These are phyloP conservation scores for Schwanniomyces etchellsii DNA, from an alignment of 1,139 yeast species.

Conservation along the genomic window DNA sequence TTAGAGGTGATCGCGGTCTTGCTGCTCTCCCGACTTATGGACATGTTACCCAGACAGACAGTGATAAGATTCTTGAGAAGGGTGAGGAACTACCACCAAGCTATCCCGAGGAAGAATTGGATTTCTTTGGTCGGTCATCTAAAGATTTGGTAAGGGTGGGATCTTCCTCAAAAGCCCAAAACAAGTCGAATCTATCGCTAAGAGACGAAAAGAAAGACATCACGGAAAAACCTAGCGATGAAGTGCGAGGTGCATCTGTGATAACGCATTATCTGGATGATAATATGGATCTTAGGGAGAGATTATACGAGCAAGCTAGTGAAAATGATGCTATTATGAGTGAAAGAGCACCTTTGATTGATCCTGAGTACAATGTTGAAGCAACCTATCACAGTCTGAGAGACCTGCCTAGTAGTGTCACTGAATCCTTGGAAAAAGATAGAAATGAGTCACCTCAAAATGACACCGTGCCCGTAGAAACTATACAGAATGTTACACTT, in stretches of 20 bases:
- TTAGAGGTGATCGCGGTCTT: slow-evolving; percentile 40
- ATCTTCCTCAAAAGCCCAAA: slow-evolving; percentile 17
- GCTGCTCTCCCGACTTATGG: slow-evolving; percentile 38
- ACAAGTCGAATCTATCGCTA: slow-evolving; percentile 4
- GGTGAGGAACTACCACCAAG: slow-evolving; percentile 73
- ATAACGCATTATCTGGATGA: slow-evolving; percentile 36
- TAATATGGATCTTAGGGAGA: slow-evolving; percentile 32
- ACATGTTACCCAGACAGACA: slow-evolving; percentile 14
- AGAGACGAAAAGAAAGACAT: background rate
- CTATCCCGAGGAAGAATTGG: slow-evolving; percentile 58
- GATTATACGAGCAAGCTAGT: slow-evolving; percentile 29
- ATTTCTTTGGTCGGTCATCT: slow-evolving; percentile 52
- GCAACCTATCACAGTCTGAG: too few relatives aligned
- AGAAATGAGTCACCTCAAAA: background rate
- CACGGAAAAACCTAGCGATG: slow-evolving; percentile 2
- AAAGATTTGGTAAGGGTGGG: slow-evolving; percentile 15
- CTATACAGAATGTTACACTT: too few relatives aligned
- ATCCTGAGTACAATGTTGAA: slow-evolving; percentile 1
- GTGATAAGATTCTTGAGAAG: slow-evolving; percentile 54
- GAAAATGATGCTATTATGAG: slow-evolving; percentile 6
- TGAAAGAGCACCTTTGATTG: slow-evolving; percentile 9
- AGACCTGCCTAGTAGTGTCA: background rate
- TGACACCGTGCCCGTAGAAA: too few relatives aligned
- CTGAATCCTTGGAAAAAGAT: background rate
- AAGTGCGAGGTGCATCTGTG: slow-evolving; percentile 12